Percentiles rank a stretch among this genome's conserved stretches.
These are phyloP conservation scores for Cymodocea nodosa DNA, from an alignment of 116 monocot species.

Conservation along the genomic window DNA sequence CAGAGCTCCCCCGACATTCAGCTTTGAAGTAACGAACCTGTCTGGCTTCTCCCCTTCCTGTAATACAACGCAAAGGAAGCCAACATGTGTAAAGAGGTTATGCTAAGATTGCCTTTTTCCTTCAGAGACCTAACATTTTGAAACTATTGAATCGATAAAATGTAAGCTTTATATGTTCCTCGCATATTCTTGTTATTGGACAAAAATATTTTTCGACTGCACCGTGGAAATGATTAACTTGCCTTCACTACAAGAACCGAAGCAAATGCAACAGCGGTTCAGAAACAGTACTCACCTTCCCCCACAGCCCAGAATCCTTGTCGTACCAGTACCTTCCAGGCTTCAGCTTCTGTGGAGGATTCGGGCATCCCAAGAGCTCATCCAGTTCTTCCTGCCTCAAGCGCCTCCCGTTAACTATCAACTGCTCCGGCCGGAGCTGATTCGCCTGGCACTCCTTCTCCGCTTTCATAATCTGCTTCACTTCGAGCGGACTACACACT, in stretches of 20 bases:
- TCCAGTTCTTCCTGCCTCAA: slow-evolving; percentile 38
- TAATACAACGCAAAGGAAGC: slow-evolving; percentile 2
- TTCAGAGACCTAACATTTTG: no score
- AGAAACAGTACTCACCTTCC: slow-evolving; percentile 25
- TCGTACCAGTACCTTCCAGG: slow-evolving; percentile 53
- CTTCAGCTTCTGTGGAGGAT: slow-evolving; percentile 30
- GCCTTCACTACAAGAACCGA: background rate
- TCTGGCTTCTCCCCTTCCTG: slow-evolving; percentile 46
- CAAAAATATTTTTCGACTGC: no score
- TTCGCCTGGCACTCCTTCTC: slow-evolving; percentile 32
- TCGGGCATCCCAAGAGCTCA: slow-evolving; percentile 27
- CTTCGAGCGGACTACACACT: slow-evolving; percentile 21
- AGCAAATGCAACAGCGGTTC: background rate
- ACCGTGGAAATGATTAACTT: no score
- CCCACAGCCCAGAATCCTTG: slow-evolving; percentile 49
- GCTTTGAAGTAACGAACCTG: slow-evolving; percentile 29
- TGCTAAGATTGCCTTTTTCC: no score
- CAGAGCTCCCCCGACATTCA: slow-evolving; percentile 33
- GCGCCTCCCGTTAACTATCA: slow-evolving; percentile 25
- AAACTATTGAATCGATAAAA: no score
- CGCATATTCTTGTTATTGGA: no score
- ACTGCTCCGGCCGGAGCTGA: slow-evolving; percentile 30
- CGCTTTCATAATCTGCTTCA: slow-evolving; percentile 39
- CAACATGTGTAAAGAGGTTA: no score
- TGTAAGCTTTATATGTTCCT: no score